These are phyloP conservation scores for Drechslerella stenobrocha DNA, from an alignment of 2,329 filamentous ascomycete species.

Conservation along the genomic window DNA sequence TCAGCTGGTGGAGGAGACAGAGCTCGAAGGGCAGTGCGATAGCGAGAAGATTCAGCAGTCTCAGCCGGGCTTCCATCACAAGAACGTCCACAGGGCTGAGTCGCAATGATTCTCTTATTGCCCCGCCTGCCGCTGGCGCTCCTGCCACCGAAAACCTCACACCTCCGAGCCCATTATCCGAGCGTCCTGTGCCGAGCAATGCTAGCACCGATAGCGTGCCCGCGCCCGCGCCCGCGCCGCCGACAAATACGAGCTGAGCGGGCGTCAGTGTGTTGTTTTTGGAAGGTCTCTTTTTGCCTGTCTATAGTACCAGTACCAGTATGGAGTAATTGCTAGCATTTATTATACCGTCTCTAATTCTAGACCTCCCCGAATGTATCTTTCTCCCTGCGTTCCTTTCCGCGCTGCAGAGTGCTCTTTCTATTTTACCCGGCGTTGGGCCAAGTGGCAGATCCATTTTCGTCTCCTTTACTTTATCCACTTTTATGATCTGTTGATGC, in stretches of 20 bases:
- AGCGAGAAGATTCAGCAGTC: slow-evolving; percentile 36
- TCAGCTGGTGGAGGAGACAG: slow-evolving; percentile 46
- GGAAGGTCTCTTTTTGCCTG: slow-evolving; percentile 1
- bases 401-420: neutral
- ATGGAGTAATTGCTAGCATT: neutral
- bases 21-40: slow-evolving; percentile 27
- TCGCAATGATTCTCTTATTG: slow-evolving; percentile 13
- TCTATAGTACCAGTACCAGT: too few relatives aligned
- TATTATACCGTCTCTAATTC: neutral
- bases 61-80: slow-evolving; percentile 19
- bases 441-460: slow-evolving; percentile 4
- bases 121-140: neutral
- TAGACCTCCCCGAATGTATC: neutral
- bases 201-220: neutral
- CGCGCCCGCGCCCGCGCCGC: neutral
- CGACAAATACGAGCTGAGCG: slow-evolving; percentile 7
- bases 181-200: neutral
- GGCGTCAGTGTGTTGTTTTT: slow-evolving; percentile 3
- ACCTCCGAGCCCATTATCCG: slow-evolving; percentile 2
- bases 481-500: neutral
- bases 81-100: slow-evolving; percentile 14
- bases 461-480: neutral
- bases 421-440: neutral
- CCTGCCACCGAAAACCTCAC: slow-evolving; percentile 5
- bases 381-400: neutral